These are phyloP conservation scores for Naganishia friedmannii DNA, from an alignment of 768 basidiomycete species.

Conservation along the genomic window DNA sequence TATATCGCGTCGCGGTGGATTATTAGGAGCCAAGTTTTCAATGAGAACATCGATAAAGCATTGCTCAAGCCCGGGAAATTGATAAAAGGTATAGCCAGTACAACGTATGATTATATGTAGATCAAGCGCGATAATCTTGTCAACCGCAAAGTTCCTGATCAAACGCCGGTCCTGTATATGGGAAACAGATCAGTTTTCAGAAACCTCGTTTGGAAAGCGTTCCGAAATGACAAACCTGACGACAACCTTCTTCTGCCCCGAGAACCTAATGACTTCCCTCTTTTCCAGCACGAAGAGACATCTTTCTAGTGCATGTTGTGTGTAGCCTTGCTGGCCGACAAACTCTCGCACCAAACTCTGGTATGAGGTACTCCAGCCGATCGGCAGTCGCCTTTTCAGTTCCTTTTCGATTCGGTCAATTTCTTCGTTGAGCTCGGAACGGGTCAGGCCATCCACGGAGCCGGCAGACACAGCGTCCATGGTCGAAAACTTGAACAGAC, in stretches of 20 bases:
- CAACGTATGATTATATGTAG: neutral
- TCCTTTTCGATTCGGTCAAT: conserved; percentile 86
- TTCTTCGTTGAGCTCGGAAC: conserved; percentile 89
- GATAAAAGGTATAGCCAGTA: neutral
- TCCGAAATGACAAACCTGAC: conserved; percentile 16
- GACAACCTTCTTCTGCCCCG: conserved; percentile 65
- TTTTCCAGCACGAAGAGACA: conserved; percentile 91
- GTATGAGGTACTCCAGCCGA: conserved; percentile 96
- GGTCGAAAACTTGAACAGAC: conserved; percentile 95
- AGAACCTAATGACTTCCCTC: conserved; percentile 88
- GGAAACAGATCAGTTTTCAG: neutral
- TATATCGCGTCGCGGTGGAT: too few species aligned
- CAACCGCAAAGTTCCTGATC: neutral
- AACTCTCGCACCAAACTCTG: conserved; percentile 89
- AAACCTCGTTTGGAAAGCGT: neutral
- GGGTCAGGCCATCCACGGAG: conserved; percentile 83
- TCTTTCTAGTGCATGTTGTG: conserved; percentile 83
- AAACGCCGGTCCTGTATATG: neutral
- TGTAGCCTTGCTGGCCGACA: conserved; percentile 85
- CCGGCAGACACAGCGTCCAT: conserved; percentile 98
- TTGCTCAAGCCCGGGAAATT: neutral
- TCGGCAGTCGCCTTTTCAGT: conserved; percentile 73
- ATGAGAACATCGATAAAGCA: too few species aligned
- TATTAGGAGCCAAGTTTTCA: too few species aligned
- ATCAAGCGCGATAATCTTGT: neutral